Conservation (phyloP, 1,284 basidiomycete genomes). For the Heterobasidion annosum region DNA sequence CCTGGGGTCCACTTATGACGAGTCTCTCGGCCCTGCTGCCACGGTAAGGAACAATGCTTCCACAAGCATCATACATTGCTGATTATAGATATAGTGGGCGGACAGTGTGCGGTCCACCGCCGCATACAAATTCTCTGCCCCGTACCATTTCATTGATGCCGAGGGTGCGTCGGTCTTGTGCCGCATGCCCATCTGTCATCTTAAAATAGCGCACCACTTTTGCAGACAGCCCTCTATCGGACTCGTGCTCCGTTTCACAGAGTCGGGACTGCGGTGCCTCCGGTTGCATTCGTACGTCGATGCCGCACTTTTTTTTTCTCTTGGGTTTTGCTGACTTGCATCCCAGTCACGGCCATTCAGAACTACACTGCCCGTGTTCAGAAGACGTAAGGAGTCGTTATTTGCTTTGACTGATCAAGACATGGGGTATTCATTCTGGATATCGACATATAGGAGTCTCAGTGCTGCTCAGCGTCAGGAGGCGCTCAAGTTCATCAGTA, state of each 20-base stretch:
- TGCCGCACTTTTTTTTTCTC: neutral
- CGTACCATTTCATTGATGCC: conserved; percentile 40
- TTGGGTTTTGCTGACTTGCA: neutral
- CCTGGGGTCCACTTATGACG: conserved; percentile 29
- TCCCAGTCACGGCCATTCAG: conserved; percentile 39
- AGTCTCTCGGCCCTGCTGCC: conserved; percentile 36
- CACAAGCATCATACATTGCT: neutral
- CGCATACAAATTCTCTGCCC: conserved; percentile 31
- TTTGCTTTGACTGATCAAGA: neutral
- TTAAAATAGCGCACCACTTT: neutral
- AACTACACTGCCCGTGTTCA: conserved; percentile 45
- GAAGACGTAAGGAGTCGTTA: conserved; percentile 18
- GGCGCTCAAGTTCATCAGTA: conserved; percentile 38
- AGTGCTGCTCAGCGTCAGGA: conserved; percentile 33
- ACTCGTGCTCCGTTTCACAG: conserved; percentile 37
- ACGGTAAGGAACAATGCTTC: conserved; percentile 21
- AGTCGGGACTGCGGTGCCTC: conserved; percentile 32
- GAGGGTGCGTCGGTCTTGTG: conserved; percentile 26
- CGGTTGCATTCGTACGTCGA: conserved; percentile 32
- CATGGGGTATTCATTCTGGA: neutral
- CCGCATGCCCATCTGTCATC: too few species aligned
- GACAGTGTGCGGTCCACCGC: conserved; percentile 29
- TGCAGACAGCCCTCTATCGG: conserved; percentile 32
- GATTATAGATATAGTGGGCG: conserved; percentile 28
- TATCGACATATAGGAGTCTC: conserved; percentile 14